phyloP scores from a whole-genome alignment of 2,329 filamentous ascomycete genomes.

The Ophiostoma piceae region DNA sequence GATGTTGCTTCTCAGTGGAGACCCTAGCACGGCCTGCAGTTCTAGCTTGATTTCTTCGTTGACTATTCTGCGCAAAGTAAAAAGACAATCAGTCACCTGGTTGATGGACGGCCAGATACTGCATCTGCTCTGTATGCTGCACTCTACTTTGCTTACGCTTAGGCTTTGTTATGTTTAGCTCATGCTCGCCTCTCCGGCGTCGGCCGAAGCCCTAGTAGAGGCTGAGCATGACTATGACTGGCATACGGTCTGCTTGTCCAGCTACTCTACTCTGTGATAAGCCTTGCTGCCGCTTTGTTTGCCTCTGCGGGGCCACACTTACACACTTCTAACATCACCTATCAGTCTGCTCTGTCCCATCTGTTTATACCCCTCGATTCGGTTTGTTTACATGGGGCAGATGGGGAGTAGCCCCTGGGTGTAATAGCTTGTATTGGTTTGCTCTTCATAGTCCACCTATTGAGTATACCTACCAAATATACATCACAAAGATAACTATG shows the following conservation, averaged over 20 bases:
- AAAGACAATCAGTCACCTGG: background rate
- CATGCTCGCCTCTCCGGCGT: background rate
- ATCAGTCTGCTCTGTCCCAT: background rate
- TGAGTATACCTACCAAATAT: no score
- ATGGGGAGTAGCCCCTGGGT: background rate
- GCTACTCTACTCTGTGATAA: background rate
- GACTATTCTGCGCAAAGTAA: background rate
- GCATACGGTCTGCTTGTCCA: background rate
- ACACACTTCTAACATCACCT: background rate
- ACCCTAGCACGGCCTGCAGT: constrained; percentile 28
- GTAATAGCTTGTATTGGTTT: background rate
- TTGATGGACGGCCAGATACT: background rate
- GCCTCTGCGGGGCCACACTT: background rate
- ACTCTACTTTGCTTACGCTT: background rate
- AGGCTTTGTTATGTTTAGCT: background rate
- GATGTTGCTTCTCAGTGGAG: constrained; percentile 31
- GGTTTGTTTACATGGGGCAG: background rate
- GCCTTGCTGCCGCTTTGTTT: no score
- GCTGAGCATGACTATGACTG: background rate
- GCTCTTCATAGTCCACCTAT: no score
- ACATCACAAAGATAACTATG: no score
- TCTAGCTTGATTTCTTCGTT: constrained; percentile 26
- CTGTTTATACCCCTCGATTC: background rate
- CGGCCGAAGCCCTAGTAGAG: background rate
- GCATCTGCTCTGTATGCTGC: background rate